Conservation (phyloP, 257 asterid species). For the Penstemon davidsonii region DNA sequence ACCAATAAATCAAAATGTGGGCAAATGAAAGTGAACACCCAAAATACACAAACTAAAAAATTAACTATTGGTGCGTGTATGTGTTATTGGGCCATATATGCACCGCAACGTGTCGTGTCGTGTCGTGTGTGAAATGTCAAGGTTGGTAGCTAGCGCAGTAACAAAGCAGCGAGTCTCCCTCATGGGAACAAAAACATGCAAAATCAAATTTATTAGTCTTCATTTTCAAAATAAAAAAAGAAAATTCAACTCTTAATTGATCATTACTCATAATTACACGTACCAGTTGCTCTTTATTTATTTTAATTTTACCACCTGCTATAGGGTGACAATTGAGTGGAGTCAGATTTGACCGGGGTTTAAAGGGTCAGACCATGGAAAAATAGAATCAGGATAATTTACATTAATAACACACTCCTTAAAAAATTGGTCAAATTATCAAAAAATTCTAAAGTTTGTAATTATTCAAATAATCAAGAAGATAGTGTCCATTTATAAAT, state of each 20-base stretch:
- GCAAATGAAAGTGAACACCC: neutral
- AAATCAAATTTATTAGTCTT: too few relatives aligned
- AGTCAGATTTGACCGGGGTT: neutral
- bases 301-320: too few relatives aligned
- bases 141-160: slow-evolving; percentile 9
- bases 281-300: neutral
- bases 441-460: too few relatives aligned
- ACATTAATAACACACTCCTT: too few relatives aligned
- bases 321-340: neutral
- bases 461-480: too few relatives aligned
- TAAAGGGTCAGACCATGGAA: neutral
- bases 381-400: too few relatives aligned
- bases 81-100: neutral
- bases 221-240: too few relatives aligned
- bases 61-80: neutral
- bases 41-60: neutral
- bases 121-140: neutral
- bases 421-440: too few relatives aligned
- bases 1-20: neutral
- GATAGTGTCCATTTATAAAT: too few relatives aligned
- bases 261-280: neutral
- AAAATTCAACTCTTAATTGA: too few relatives aligned
- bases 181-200: neutral
- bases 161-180: neutral
- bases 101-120: neutral